Percentiles rank a stretch among this genome's conserved stretches.
These are phyloP conservation scores for Emergomyces orientalis DNA, from an alignment of 2,329 filamentous ascomycete species.

Conservation along the genomic window DNA sequence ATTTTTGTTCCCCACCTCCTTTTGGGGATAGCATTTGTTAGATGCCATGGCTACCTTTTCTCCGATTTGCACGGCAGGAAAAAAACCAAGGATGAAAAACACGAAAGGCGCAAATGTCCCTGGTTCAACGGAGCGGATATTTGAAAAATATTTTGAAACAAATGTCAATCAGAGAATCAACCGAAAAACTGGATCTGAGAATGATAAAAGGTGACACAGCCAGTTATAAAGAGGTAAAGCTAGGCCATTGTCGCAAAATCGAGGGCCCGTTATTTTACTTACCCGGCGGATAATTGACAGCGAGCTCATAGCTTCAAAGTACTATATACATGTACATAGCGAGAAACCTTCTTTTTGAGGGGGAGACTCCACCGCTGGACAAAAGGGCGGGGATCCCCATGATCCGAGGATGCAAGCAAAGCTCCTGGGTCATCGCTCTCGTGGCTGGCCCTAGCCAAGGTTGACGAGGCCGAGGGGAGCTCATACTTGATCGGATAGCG, in stretches of 20 bases:
- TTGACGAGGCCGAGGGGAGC: neutral
- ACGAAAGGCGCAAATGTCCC: neutral
- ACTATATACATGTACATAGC: neutral
- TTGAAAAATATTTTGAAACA: neutral
- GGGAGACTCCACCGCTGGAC: neutral
- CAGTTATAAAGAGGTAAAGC: neutral
- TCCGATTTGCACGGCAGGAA: neutral
- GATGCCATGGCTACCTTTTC: neutral
- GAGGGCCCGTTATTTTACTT: neutral
- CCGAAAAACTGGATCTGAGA: neutral
- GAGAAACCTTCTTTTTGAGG: neutral
- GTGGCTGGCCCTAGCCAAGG: neutral
- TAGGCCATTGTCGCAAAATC: neutral
- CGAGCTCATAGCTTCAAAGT: neutral
- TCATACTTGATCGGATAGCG: neutral
- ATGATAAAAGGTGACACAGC: neutral
- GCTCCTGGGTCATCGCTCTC: neutral
- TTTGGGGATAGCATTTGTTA: conserved; percentile 3
- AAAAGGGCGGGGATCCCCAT: neutral
- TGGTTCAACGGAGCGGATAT: no score
- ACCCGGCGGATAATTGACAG: neutral
- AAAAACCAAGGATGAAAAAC: neutral
- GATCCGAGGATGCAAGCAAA: neutral
- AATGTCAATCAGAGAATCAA: neutral
- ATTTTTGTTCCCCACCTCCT: conserved; percentile 36